Evolutionary conservation across 192 early-diverging fungal species (phyloP), one percentile per base, ranked within the genome.

Genomic region (Lobosporangium transversale): DNA sequence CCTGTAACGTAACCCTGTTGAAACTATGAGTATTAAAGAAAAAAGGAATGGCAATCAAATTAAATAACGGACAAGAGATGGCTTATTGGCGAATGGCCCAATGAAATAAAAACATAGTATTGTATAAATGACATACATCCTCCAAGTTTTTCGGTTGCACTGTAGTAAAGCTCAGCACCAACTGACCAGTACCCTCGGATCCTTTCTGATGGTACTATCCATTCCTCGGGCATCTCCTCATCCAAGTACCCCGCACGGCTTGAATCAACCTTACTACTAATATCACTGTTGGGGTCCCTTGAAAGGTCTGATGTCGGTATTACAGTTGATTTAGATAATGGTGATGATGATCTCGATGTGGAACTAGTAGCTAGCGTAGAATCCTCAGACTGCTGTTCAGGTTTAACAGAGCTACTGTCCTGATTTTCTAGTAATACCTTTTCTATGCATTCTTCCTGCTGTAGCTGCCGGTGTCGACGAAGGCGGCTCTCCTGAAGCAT

Each of bases 91-190:
- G 17, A 17, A 42, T 9, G 17, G 17, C 40, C 40, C 40, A 17
- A 9, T 12, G 17, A 42, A 56, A 20, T 20, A 31, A n/a, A n/a
- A n/a, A n/a, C n/a, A n/a, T n/a, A n/a, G n/a, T n/a, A n/a, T n/a
- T n/a, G n/a, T n/a, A n/a, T n/a, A n/a, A n/a, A n/a, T n/a, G 4
- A 49, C 37, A 80, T 84, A 95, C 93, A 68, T 70, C 97, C 97
- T 48, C 95, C 97, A 71, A 93, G 96, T 52, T 87, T 87, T 43
- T 97, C 94, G 31, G 92, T 88, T 12, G 86, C 82, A 4, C 89
- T 89, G 63, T 86, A 92, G 57, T 93, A 94, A 18, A 91, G 35
- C 74, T 93, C 93, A 54, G 87, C 87, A 24, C 93, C 93, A 27
- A 85, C 66, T 9, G 87, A 86, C 87, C 87, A 88, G 58, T 85